Percentiles rank a stretch among this genome's conserved stretches.
These are phyloP conservation scores for Penicillium alfredii DNA, from an alignment of 495 filamentous ascomycete genomes.

Conservation along the genomic window DNA sequence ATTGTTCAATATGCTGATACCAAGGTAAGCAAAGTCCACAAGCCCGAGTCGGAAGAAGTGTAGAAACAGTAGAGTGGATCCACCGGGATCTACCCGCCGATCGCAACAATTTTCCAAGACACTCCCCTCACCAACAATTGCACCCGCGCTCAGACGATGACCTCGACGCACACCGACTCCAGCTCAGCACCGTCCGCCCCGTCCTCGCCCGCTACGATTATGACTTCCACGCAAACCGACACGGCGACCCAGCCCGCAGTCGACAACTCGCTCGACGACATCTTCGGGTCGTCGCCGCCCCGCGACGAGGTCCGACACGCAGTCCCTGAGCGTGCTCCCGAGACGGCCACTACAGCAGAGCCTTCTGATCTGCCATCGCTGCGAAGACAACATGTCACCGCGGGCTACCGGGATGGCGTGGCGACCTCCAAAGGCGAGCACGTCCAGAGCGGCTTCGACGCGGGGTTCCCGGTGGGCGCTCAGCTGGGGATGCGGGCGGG, in stretches of 20 bases:
- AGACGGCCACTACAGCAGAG: conserved; percentile 22
- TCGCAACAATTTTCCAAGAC: too few species aligned
- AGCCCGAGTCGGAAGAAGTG: too few species aligned
- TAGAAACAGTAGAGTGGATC: too few species aligned
- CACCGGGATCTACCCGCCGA: too few species aligned
- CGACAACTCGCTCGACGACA: conserved; percentile 41
- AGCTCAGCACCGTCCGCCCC: conserved; percentile 8
- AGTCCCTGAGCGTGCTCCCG: background rate
- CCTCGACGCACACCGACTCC: conserved; percentile 1
- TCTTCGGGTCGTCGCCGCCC: conserved; percentile 43
- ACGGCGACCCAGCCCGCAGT: conserved; percentile 7
- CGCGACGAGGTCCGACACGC: conserved; percentile 2
- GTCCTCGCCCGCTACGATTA: conserved; percentile 24
- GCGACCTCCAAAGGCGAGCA: conserved; percentile 58
- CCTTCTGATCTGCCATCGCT: conserved; percentile 71
- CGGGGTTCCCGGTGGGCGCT: conserved; percentile 76
- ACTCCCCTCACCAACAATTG: too few species aligned
- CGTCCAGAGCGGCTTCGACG: conserved; percentile 83
- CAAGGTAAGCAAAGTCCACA: too few species aligned
- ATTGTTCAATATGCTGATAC: too few species aligned
- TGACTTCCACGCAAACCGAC: conserved; percentile 21
- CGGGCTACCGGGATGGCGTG: conserved; percentile 90
- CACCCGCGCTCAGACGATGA: background rate
- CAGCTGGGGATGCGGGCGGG: conserved; percentile 67
- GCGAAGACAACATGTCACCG: conserved; percentile 65